These are phyloP conservation scores for Nigrospora osmanthi DNA, from an alignment of 2,329 filamentous ascomycete species.

Conservation along the genomic window DNA sequence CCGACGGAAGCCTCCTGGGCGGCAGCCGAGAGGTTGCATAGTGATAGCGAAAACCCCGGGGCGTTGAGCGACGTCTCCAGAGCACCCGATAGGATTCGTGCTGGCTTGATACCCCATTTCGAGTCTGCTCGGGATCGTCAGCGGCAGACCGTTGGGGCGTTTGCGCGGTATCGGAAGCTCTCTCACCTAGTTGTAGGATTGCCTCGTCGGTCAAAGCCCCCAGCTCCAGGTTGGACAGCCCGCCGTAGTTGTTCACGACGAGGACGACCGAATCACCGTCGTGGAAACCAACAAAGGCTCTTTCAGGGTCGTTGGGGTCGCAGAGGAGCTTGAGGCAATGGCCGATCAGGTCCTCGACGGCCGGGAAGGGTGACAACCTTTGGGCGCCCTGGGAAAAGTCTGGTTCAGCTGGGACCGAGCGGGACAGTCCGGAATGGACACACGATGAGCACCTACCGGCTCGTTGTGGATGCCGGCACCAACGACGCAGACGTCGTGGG, in stretches of 20 bases:
- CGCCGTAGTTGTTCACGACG: constrained; percentile 51
- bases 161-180: background rate
- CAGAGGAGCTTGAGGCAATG: constrained; percentile 45
- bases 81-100: constrained; percentile 35
- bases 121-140: constrained; percentile 32
- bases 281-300: constrained; percentile 41
- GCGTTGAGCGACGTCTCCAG: constrained; percentile 48
- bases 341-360: constrained; percentile 27
- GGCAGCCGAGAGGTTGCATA: constrained; percentile 39
- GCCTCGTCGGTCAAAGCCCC: constrained; percentile 43
- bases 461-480: constrained; percentile 52
- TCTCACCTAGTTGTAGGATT: constrained; percentile 4
- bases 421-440: constrained; percentile 5
- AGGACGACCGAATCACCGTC: constrained; percentile 37
- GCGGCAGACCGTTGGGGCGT: constrained; percentile 14
- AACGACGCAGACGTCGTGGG: constrained; percentile 27
- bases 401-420: too few relatives aligned
- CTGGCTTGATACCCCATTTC: constrained; percentile 39
- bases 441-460: constrained; percentile 5
- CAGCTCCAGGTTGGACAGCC: constrained; percentile 45
- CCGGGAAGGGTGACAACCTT: constrained; percentile 30
- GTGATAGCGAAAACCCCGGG: constrained; percentile 46
- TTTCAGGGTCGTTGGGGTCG: constrained; percentile 42
- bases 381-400: constrained; percentile 21
- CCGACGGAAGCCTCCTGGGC: constrained; percentile 14